phyloP scores from a whole-genome alignment of 257 asterid species.

The Nemophila menziesii region DNA sequence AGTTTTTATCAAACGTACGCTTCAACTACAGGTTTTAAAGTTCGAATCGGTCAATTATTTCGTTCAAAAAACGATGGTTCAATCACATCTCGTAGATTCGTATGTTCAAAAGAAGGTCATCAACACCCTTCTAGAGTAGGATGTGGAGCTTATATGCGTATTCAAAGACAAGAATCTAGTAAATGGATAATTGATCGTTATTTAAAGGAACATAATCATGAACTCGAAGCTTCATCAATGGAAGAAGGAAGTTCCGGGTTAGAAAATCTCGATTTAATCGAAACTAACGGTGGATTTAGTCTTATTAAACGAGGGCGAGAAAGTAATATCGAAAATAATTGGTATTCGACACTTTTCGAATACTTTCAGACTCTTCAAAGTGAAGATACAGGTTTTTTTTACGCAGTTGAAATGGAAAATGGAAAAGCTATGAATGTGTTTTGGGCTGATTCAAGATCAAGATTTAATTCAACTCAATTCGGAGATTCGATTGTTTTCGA shows the following conservation, averaged over 20 bases:
- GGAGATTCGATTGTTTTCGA: conserved; percentile 83
- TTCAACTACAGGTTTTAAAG: conserved; percentile 51
- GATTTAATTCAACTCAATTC: conserved; percentile 75
- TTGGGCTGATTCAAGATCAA: conserved; percentile 83
- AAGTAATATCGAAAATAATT: conserved; percentile 40
- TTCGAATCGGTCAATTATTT: conserved; percentile 86
- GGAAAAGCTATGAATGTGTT: conserved; percentile 66
- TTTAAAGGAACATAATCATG: conserved; percentile 78
- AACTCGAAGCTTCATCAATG: conserved; percentile 28
- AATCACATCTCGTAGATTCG: conserved; percentile 88
- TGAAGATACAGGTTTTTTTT: conserved; percentile 79
- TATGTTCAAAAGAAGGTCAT: conserved; percentile 94
- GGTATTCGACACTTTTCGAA: conserved; percentile 63
- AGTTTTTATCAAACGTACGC: conserved; percentile 62
- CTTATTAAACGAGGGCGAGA: conserved; percentile 54
- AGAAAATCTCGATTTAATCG: conserved; percentile 79
- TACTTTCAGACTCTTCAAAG: conserved; percentile 82
- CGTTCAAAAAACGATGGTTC: conserved; percentile 91
- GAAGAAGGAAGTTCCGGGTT: conserved; percentile 55
- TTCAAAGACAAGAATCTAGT: conserved; percentile 80
- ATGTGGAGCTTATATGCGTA: conserved; percentile 87
- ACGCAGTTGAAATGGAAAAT: conserved; percentile 62
- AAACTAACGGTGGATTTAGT: conserved; percentile 70
- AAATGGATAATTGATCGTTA: conserved; percentile 85
- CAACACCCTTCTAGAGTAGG: conserved; percentile 99